Percentiles rank a stretch among this genome's conserved stretches.
Conservation (phyloP, 176 grass and related monocot species). For the Ananas comosus region DNA sequence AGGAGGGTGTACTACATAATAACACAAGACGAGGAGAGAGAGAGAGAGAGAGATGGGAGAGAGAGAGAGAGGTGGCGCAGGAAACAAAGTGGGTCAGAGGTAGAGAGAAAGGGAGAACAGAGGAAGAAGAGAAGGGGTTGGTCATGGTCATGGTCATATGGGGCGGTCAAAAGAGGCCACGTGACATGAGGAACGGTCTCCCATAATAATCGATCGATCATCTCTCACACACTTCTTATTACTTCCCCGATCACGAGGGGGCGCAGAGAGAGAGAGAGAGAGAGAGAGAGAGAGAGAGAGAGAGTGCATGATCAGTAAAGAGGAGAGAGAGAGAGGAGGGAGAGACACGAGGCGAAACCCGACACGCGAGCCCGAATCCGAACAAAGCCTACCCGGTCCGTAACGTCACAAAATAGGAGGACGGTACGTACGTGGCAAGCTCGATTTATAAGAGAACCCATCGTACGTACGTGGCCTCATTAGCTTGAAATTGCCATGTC, state of each 20-base stretch:
- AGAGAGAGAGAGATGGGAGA: constrained; percentile 3
- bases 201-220: constrained; percentile 29
- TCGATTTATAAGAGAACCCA: too few relatives aligned
- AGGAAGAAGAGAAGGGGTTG: constrained; percentile 9
- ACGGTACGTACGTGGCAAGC: too few relatives aligned
- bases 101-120: too few relatives aligned
- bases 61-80: constrained; percentile 10
- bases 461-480: too few relatives aligned
- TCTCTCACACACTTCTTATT: constrained; percentile 14
- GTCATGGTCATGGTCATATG: constrained; percentile 33
- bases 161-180: constrained; percentile 94
- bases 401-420: too few relatives aligned
- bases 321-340: too few relatives aligned
- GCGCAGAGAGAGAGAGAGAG: constrained; percentile 7
- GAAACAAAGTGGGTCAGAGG: constrained; percentile 8
- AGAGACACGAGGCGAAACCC: too few relatives aligned
- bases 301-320: too few relatives aligned
- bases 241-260: constrained; percentile 85
- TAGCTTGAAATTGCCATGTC: too few relatives aligned
- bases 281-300: background rate
- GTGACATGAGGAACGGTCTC: constrained; percentile 88
- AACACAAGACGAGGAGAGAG: background rate
- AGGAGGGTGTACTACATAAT: background rate
- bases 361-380: too few relatives aligned
- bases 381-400: too few relatives aligned